Base-by-base conservation (phyloP, 306 rosid species). In the Albizia julibrissin region DNA sequence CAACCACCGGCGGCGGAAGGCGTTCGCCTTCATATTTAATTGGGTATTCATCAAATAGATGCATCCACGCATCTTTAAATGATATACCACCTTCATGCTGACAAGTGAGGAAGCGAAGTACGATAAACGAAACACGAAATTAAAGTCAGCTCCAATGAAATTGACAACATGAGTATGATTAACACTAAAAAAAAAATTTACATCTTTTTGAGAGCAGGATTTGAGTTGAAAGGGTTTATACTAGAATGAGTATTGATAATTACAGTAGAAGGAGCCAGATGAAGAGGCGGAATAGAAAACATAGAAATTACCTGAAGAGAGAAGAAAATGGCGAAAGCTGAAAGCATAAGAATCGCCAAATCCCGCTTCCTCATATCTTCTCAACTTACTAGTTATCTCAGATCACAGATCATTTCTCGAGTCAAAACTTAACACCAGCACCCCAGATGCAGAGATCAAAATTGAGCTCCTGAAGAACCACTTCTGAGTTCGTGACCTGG, bases 21-120 rank as follows among this genome's bases (percentile, higher is more conserved):
- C 97, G 97, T 37, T 93, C 98, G 22, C 90, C 97, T 80, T 96
- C 99, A 80, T 86, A 94, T 87, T 94, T 96, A 82, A 96, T 91
- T 1, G 99, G 98, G 78, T 91, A 93, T 39, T 96, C 99, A 44
- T 96, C 98, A 70, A 92, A 84, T 2, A 96, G 89, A 79, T 91
- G 98, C 97, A 96, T 90, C 99, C 99, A 96, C 42, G 97, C 97
- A 21, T 96, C 98, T 87, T 91, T 84, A 89, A 93, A 94, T 13
- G 98, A 90, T 85, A 96, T 90, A 79, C 97, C 98, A 52, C 98
- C 98, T 24, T 96, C 98, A 81, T 94, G 98, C 98, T 96, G 87
- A 78, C 56, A 77, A 77, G 31, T 75, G 22, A 46, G 37, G 40
- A 73, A 75, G 7, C 67, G 12, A 81, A 27, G 68, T 46, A 46